These are phyloP conservation scores for Fusarium euwallaceae DNA, from an alignment of 2,329 filamentous ascomycete genomes.

Conservation along the genomic window DNA sequence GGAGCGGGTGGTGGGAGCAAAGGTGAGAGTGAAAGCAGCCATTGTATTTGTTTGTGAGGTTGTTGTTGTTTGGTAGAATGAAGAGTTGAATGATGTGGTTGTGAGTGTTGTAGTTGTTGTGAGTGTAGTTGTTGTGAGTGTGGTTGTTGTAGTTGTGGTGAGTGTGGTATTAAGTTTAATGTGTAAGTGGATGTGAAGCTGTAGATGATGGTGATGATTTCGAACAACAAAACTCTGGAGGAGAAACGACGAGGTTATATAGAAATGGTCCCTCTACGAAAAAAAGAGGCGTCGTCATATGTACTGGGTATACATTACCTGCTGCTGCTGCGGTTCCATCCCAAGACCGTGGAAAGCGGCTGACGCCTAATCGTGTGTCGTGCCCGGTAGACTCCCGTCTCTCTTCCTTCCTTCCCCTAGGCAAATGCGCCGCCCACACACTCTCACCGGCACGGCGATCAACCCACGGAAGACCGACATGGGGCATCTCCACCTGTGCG, in stretches of 20 bases:
- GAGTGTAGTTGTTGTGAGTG: slow-evolving; percentile 4
- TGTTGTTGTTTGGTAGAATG: slow-evolving; percentile 1
- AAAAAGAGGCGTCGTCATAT: slow-evolving; percentile 16
- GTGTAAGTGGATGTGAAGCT: slow-evolving; percentile 23
- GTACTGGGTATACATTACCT: slow-evolving; percentile 2
- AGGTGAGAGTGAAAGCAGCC: slow-evolving; percentile 47
- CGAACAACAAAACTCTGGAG: slow-evolving; percentile 13
- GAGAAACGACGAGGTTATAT: slow-evolving; percentile 30
- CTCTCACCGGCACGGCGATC: slow-evolving; percentile 11
- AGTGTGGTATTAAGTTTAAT: slow-evolving; percentile 8
- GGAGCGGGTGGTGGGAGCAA: slow-evolving; percentile 42
- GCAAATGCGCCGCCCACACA: slow-evolving; percentile 13
- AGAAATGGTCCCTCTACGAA: slow-evolving; percentile 13
- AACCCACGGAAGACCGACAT: neutral
- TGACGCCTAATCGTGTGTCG: slow-evolving; percentile 32
- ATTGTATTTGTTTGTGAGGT: slow-evolving; percentile 39
- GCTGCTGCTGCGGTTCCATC: slow-evolving; percentile 9
- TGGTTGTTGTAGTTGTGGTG: slow-evolving; percentile 11
- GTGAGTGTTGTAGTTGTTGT: slow-evolving; percentile 9
- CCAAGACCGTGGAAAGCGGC: slow-evolving; percentile 29
- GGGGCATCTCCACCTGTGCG: neutral
- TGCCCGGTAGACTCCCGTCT: slow-evolving; percentile 8
- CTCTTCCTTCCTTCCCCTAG: neutral
- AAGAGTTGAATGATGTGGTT: slow-evolving; percentile 7
- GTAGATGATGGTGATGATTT: slow-evolving; percentile 25